Evolutionary conservation across 345 rosid species (phyloP), one percentile per base, ranked within the genome.

Genomic region (Crucihimalaya himalaica): DNA sequence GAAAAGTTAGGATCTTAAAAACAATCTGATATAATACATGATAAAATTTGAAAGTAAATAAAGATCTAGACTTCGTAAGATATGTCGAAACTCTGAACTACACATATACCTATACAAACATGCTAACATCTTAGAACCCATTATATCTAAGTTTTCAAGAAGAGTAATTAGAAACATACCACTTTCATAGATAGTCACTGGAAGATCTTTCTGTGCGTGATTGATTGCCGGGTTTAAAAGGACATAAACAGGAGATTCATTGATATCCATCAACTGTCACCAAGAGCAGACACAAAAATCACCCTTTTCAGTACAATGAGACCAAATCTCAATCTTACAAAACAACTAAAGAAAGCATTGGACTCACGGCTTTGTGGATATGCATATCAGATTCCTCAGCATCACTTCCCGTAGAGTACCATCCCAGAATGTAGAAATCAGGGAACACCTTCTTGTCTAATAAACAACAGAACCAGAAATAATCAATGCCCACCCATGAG

Each of bases 341-440:
- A 54, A 23, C 1, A 5, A 25, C 8, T 4, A 61, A 0, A 45
- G 18, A 64, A 52, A 47, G 27, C 37, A 40, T 20, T 25, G 46
- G 72, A 81, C 93, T 77, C 79, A 95, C 97, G 70, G 97, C 91
- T 88, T 86, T 95, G 63, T 91, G 99, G 53, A 95, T 87, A 69
- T 78, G 90, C 97, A 92, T 86, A 77, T 95, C 99, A 18, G 96
- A 87, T 79, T 89, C 97, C 51, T 87, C 68, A 5, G 97, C 97
- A 52, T 92, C 97, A 68, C 89, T 81, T 32, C 97, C 99, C 0
- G 91, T 88, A 4, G 97, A 95, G 74, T 95, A 95, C 99, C 97
- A 95, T 79, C 99, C 99, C 56, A 95, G 83, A 14, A 92, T 81
- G 63, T 92, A 95, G 65, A 87, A 95, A 74, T 88, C 80, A 14